Percentiles rank a stretch among this genome's conserved stretches.
Conservation (phyloP, 176 grass and related monocot species). For the Oryza glumipatula region DNA sequence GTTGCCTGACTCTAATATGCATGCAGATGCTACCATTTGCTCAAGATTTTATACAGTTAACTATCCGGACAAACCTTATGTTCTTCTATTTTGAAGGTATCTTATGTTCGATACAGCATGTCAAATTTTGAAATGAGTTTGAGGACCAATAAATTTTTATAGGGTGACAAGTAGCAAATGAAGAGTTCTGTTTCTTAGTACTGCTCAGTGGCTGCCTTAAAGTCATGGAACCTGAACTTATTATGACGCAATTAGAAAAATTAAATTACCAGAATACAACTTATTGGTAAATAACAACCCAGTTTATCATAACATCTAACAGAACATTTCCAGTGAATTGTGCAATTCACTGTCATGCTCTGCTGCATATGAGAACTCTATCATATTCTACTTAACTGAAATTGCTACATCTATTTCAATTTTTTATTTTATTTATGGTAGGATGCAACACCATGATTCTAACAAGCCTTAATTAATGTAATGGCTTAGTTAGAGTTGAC, state of each 20-base stretch:
- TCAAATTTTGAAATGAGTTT: constrained; percentile 24
- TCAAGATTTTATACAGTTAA: constrained; percentile 82
- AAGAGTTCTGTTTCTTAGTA: not conserved
- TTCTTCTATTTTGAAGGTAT: constrained; percentile 99
- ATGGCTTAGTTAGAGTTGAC: not conserved
- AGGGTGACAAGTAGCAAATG: constrained; percentile 28
- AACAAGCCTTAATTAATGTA: constrained; percentile 6
- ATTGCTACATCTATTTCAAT: not conserved
- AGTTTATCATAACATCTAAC: constrained; percentile 14
- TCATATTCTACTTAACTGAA: not conserved
- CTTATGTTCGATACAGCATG: not conserved
- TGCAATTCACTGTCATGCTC: not conserved
- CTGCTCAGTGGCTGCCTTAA: constrained; percentile 22
- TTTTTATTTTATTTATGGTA: not conserved
- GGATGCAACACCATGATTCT: not conserved
- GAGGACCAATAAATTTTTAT: not conserved
- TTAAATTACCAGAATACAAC: not conserved
- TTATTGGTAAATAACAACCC: not conserved
- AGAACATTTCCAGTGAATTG: not conserved
- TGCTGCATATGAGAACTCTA: constrained; percentile 28
- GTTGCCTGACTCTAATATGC: not conserved
- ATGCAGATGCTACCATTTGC: constrained; percentile 83
- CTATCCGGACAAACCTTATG: constrained; percentile 92
- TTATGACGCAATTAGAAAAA: constrained; percentile 19
- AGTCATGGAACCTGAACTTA: constrained; percentile 18